Percentiles rank a stretch among this genome's conserved stretches.
phyloP scores from a whole-genome alignment of 2,329 filamentous ascomycete species.

The Trichoderma guizhouense region DNA sequence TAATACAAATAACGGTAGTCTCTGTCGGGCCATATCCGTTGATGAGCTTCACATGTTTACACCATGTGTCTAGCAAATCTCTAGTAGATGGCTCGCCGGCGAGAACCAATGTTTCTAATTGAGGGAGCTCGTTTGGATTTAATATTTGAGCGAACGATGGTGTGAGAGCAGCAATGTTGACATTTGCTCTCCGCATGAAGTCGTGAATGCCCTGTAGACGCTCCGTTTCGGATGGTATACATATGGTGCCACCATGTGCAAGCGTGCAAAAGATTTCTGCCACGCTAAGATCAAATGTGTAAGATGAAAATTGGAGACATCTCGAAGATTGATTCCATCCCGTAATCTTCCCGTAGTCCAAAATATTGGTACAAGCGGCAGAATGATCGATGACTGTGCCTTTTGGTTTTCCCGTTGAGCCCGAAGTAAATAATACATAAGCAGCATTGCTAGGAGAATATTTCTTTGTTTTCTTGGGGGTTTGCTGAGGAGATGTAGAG shows the following conservation, averaged over 20 bases:
- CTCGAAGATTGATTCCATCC: conserved; percentile 46
- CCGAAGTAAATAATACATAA: conserved; percentile 30
- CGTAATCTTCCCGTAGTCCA: conserved; percentile 45
- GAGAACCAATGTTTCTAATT: conserved; percentile 15
- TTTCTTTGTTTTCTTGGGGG: neutral
- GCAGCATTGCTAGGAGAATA: conserved; percentile 13
- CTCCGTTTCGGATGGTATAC: conserved; percentile 23
- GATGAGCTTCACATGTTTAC: conserved; percentile 19
- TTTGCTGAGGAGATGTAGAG: neutral
- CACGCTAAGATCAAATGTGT: conserved; percentile 49
- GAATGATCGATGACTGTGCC: conserved; percentile 40
- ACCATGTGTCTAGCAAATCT: conserved; percentile 14
- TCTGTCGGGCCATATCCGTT: conserved; percentile 23
- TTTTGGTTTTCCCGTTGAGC: conserved; percentile 28
- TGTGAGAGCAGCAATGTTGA: conserved; percentile 19
- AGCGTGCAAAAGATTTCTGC: conserved; percentile 24
- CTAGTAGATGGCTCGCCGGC: conserved; percentile 17
- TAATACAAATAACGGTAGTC: conserved; percentile 3
- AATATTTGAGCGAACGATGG: conserved; percentile 21
- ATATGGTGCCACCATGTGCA: conserved; percentile 23
- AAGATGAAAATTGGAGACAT: conserved; percentile 49
- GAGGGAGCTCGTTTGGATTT: conserved; percentile 15
- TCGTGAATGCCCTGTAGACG: neutral
- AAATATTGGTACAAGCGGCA: conserved; percentile 49
- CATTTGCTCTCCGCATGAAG: conserved; percentile 5